Percentiles rank a stretch among this genome's conserved stretches.
phyloP scores from a whole-genome alignment of 2,329 filamentous ascomycete genomes.

The Nemania sp. region DNA sequence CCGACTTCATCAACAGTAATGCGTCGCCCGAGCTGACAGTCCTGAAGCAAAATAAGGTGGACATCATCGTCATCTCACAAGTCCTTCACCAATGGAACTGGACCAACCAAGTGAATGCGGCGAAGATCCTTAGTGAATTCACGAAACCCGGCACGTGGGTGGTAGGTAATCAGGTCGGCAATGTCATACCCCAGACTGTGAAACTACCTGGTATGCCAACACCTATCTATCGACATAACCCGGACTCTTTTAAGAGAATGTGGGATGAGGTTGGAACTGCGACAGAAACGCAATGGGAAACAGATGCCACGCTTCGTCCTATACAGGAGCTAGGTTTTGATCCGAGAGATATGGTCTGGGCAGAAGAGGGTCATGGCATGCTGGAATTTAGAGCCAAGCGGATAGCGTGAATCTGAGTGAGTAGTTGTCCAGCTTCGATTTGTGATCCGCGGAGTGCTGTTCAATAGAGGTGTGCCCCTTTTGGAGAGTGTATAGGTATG shows the following conservation, averaged over 20 bases:
- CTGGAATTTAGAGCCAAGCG: no score
- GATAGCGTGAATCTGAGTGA: no score
- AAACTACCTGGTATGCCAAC: background rate
- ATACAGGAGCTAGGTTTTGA: conserved; percentile 22
- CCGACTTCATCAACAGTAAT: conserved; percentile 39
- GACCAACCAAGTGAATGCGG: conserved; percentile 43
- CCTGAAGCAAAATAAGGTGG: conserved; percentile 44
- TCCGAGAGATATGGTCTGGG: conserved; percentile 11
- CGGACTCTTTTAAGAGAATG: conserved; percentile 13
- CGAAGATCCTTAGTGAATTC: conserved; percentile 33
- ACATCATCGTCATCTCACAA: conserved; percentile 46
- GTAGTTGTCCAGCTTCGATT: no score
- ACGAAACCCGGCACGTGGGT: background rate
- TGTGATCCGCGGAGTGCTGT: no score
- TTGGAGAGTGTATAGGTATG: no score
- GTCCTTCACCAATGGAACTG: conserved; percentile 50
- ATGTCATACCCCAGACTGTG: background rate
- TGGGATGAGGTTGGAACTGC: conserved; percentile 12
- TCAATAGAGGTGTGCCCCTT: no score
- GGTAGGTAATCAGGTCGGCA: conserved; percentile 5
- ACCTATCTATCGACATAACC: background rate
- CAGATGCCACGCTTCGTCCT: conserved; percentile 14
- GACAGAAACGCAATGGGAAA: conserved; percentile 23
- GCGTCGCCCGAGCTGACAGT: conserved; percentile 36
- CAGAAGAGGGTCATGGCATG: no score